Evolutionary conservation across 140 eudicot species (phyloP), one percentile per base, ranked within the genome.

Genomic region (Anethum foeniculum): DNA sequence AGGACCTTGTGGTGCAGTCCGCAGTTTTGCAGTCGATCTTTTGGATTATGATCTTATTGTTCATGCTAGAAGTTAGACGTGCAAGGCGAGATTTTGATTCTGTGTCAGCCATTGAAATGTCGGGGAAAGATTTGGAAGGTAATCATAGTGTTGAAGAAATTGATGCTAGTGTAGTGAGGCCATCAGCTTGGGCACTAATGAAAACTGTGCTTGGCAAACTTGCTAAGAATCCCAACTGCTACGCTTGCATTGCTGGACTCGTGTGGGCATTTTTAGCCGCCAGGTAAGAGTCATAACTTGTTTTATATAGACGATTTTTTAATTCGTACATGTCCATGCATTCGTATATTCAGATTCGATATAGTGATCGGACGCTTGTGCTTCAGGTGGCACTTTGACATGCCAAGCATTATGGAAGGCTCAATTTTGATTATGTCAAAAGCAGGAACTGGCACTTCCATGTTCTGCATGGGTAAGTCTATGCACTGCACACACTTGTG

Each of bases 391-490:
- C 64, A 88, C 84, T 68, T 93, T 80, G 64, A 82, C 60, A 75
- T 90, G 97, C 97, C 97, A 7, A 81, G 78, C 69, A 83, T 93
- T 32, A 41, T 93, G 49, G 86, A 87, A 69, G 96, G 94, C 49
- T 90, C 94, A 0, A 83, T 93, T 6, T 30, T 85, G 67, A 87
- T 93, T 68, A 83, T 93, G 94, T 87, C 94, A 19, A 93, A 78
- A 86, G 97, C 96, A 25, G 97, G 97, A 49, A 82, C 86, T 19
- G 96, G 94, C 76, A 85, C 87, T 34, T 90, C 94, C 65, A 93
- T 93, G 97, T 90, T 93, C 83, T 85, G 87, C 75, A 87, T 90
- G 85, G 97, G 97, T 92, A 80, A 80, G 85, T 2, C 2, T 14
- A 2, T 14, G 54, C 18, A 48, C 12, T 14, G 54, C 18, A 48